Evolutionary conservation across 345 rosid genomes (phyloP).

Genomic region (Aquilaria malaccensis): DNA sequence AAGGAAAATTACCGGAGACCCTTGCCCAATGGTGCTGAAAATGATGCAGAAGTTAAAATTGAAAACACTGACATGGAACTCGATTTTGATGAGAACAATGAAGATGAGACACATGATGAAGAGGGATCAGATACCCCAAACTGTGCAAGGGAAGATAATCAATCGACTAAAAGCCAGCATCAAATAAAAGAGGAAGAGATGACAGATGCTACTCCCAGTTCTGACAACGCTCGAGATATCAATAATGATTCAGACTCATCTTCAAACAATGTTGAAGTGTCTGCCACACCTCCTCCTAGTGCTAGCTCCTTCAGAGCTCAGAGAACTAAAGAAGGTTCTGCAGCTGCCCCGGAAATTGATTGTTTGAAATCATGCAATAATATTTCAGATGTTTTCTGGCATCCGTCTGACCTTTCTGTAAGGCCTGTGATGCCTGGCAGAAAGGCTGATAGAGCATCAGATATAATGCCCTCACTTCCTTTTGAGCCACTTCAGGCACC

Average conservation of each 20-base stretch:
- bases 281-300: slow-evolving; percentile 54
- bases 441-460: slow-evolving; percentile 71
- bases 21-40: slow-evolving; percentile 59
- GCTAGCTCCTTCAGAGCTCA: slow-evolving; percentile 59
- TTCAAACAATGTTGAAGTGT: slow-evolving; percentile 43
- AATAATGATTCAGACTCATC: slow-evolving; percentile 47
- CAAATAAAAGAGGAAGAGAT: slow-evolving; percentile 32
- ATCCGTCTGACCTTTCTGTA: slow-evolving; percentile 88
- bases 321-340: slow-evolving; percentile 48
- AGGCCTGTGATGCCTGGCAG: slow-evolving; percentile 98
- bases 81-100: slow-evolving; percentile 79
- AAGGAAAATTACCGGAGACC: slow-evolving; percentile 96
- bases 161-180: slow-evolving; percentile 25
- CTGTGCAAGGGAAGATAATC: slow-evolving; percentile 32
- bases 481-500: slow-evolving; percentile 67
- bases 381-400: slow-evolving; percentile 76
- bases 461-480: slow-evolving; percentile 59
- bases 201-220: slow-evolving; percentile 28
- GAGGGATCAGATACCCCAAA: slow-evolving; percentile 49
- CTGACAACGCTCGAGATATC: slow-evolving; percentile 28
- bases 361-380: slow-evolving; percentile 51
- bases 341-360: slow-evolving; percentile 40
- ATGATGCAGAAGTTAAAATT: slow-evolving; percentile 81
- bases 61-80: slow-evolving; percentile 98
- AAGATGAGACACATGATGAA: slow-evolving; percentile 78